Conservation (phyloP, 2,329 filamentous ascomycete species). For the Biscogniauxia sp. region DNA sequence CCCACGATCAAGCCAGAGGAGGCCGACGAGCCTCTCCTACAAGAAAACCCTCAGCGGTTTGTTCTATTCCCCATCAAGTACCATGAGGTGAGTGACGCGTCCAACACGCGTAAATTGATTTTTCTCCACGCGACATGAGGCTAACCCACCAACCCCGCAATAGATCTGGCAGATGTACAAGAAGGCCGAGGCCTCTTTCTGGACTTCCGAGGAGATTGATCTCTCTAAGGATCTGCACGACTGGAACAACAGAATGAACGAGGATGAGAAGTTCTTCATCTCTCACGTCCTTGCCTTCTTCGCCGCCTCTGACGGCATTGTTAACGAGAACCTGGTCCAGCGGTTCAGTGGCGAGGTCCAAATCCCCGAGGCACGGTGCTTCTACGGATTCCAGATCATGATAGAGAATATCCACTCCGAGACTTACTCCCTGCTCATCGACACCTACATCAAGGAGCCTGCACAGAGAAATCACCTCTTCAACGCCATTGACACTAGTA, state of each 20-base stretch:
- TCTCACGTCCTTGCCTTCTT: constrained; percentile 99
- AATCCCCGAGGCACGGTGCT: constrained; percentile 96
- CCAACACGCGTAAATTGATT: constrained; percentile 68
- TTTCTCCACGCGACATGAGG: constrained; percentile 21
- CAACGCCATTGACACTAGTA: constrained; percentile 97
- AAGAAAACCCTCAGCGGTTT: constrained; percentile 94
- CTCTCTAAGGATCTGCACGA: constrained; percentile 98
- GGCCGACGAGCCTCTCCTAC: constrained; percentile 82
- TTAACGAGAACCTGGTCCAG: constrained; percentile 99
- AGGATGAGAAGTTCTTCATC: constrained; percentile 97
- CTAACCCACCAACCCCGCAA: constrained; percentile 38
- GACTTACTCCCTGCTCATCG: constrained; percentile 98
- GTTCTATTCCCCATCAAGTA: constrained; percentile 99
- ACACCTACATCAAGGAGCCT: constrained; percentile 98
- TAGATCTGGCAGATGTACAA: constrained; percentile 99
- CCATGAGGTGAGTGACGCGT: constrained; percentile 79
- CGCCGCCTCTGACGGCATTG: constrained; percentile 96
- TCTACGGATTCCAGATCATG: constrained; percentile 99
- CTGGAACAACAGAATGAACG: constrained; percentile 96
- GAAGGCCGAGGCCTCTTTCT: constrained; percentile 99
- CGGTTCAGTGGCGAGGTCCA: constrained; percentile 97
- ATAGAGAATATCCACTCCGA: constrained; percentile 99
- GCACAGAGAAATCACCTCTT: constrained; percentile 92
- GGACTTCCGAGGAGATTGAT: constrained; percentile 99
- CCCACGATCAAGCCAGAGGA: constrained; percentile 65